Base-by-base conservation (phyloP, 192 early-diverging fungal genomes). In the Coemansia sp. region DNA sequence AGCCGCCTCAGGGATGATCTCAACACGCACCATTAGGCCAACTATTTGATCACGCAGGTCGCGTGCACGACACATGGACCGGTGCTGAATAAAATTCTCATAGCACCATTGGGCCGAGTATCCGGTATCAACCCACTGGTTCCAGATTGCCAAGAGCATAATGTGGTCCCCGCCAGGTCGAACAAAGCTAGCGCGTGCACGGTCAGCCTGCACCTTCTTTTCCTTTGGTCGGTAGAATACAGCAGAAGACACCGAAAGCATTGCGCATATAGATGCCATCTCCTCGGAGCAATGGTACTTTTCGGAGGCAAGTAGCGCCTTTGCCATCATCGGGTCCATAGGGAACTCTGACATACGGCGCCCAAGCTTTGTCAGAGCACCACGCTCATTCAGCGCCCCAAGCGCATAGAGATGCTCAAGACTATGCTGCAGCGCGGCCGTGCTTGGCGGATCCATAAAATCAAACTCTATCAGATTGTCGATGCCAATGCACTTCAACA, bases 291-390 rank as follows among this genome's bases (percentile, higher is more conserved):
- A 99, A 39, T 86, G 80, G 70, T 95, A 97, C 69, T 94, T 93
- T 76, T 97, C 96, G 0, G 95, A 92, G 8, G 90, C 92, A 58
- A 99, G 86, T 50, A 98, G 84, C 11, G 93, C 88, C 71, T 98
- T 97, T 68, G 93, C 93, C 69, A 98, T 84, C 88, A 94, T 93
- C 4, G 98, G 98, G 71, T 99, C 96, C 67, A 93, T 86, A 6
- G 98, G 98, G 70, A 98, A 96, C 87, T 99, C 98, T 38, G 96
- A 95, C 98, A 99, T 99, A 14, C 94, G 84, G 11, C 95, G 89
- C 0, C 98, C 98, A 14, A 98, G 85, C 75, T 97, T 98, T 13
- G 98, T 99, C 65, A 99, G 70, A 73, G 96, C 90, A 13, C 96
- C 98, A 6, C 87, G 86, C 51, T 94, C 92, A 76, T 98, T 97